Percentiles rank a stretch among this genome's conserved stretches.
Conservation (phyloP, 2,329 filamentous ascomycete genomes). For the Samsoniella hepiali region DNA sequence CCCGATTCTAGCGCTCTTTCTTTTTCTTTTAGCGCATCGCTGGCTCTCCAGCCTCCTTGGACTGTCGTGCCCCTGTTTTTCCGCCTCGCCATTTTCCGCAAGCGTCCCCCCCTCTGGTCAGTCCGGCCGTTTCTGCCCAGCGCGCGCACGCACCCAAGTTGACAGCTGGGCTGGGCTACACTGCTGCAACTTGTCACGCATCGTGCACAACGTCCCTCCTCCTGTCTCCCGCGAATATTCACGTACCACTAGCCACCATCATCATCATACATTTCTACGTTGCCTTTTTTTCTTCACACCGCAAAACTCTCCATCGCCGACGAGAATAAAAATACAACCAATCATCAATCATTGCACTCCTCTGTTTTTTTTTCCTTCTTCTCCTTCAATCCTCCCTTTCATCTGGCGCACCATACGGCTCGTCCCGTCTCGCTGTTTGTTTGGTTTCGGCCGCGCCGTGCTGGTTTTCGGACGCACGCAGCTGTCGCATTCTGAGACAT, state of each 20-base stretch:
- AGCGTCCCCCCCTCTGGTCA: neutral
- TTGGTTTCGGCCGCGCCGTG: conserved; percentile 10
- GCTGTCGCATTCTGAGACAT: conserved; percentile 10
- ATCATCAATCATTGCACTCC: neutral
- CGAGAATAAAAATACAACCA: neutral
- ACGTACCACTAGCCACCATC: neutral
- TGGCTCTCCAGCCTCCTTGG: neutral
- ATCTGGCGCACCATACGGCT: neutral
- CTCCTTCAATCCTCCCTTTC: neutral
- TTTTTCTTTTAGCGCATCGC: neutral
- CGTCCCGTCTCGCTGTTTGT: neutral
- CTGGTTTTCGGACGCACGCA: conserved; percentile 1
- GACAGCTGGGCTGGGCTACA: neutral
- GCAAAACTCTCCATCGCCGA: neutral
- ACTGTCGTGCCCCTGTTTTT: neutral
- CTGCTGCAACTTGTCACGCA: neutral
- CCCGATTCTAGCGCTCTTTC: neutral
- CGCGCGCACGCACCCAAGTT: neutral
- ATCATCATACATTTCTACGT: neutral
- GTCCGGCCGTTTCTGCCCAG: neutral
- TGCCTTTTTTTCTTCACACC: neutral
- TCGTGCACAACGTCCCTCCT: neutral
- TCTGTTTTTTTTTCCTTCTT: neutral
- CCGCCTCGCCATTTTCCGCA: conserved; percentile 2
- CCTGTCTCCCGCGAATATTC: neutral